Conservation (phyloP, 1,284 basidiomycete species). For the Rhizoctonia solani region DNA sequence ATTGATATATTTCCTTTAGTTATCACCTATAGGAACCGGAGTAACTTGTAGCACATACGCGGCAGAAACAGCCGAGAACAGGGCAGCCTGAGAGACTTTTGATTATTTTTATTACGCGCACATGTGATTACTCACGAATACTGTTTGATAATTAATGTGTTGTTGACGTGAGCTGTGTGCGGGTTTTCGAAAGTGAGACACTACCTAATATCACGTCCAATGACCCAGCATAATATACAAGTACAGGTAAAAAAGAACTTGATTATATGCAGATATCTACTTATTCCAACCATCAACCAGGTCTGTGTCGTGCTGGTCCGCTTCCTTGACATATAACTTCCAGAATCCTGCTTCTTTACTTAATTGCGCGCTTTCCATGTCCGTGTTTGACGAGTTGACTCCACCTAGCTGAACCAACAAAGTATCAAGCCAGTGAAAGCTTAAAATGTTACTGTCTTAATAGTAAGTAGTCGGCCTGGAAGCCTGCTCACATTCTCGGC, state of each 20-base stretch:
- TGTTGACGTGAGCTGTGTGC: background rate
- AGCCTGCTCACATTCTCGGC: no score
- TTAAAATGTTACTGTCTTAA: no score
- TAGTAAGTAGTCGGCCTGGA: no score
- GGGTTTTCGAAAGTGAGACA: background rate
- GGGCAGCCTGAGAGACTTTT: constrained; percentile 24
- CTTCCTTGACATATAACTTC: background rate
- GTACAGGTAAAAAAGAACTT: background rate
- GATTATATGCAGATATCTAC: background rate
- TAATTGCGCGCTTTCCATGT: background rate
- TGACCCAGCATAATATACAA: background rate
- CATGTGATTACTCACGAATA: constrained; percentile 5
- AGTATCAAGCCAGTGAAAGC: no score
- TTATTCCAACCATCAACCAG: background rate
- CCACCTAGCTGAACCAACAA: no score
- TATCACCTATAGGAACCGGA: no score
- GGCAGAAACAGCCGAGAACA: constrained; percentile 26
- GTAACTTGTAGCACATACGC: constrained; percentile 1
- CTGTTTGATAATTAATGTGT: background rate
- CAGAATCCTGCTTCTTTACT: constrained; percentile 1
- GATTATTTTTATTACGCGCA: no score
- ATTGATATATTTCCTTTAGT: background rate
- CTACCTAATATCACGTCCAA: background rate
- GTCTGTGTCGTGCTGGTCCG: constrained; percentile 1
- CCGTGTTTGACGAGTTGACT: no score